A percentile compares a stretch with the other conserved stretches of the same genome.
phyloP scores from a whole-genome alignment of 2,329 filamentous ascomycete genomes.

The Tolypocladium album region DNA sequence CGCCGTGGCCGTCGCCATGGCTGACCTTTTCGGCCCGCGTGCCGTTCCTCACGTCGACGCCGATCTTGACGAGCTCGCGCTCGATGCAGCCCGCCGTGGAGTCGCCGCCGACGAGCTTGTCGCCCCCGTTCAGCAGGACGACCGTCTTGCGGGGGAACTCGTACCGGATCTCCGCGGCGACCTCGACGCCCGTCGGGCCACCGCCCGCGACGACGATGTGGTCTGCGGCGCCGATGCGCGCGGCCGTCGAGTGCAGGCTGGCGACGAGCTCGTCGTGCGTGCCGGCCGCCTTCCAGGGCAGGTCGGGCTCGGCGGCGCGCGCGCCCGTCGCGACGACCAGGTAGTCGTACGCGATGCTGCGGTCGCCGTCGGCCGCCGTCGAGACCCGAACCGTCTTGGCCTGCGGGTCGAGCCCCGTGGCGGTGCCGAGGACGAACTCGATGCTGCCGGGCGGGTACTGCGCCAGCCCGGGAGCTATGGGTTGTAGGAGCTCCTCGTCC shows the following conservation, averaged over 20 bases:
- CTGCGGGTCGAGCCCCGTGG: slow-evolving; percentile 26
- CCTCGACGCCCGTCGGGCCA: slow-evolving; percentile 45
- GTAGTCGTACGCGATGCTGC: slow-evolving; percentile 38
- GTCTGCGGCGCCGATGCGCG: slow-evolving; percentile 31
- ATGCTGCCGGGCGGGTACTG: slow-evolving; percentile 37
- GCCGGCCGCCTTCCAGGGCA: slow-evolving; percentile 42
- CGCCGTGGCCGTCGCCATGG: slow-evolving; percentile 19
- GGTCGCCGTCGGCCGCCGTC: slow-evolving; percentile 11
- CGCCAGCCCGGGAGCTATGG: slow-evolving; percentile 36
- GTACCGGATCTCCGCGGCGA: slow-evolving; percentile 41
- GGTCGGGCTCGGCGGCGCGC: slow-evolving; percentile 23
- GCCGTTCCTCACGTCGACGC: slow-evolving; percentile 34
- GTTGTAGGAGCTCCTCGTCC: slow-evolving; percentile 37
- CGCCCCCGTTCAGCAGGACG: slow-evolving; percentile 31
- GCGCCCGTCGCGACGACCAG: slow-evolving; percentile 48
- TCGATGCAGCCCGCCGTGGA: slow-evolving; percentile 28
- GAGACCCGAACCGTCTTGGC: slow-evolving; percentile 31
- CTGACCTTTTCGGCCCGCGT: slow-evolving; percentile 27
- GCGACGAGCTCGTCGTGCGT: slow-evolving; percentile 32
- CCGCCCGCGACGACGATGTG: slow-evolving; percentile 47
- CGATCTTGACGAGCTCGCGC: slow-evolving; percentile 40
- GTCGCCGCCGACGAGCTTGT: slow-evolving; percentile 33
- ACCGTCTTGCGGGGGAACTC: slow-evolving; percentile 40
- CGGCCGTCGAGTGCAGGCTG: slow-evolving; percentile 28
- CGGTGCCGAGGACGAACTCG: slow-evolving; percentile 42